These are phyloP conservation scores for Diaporthe destruens DNA, from an alignment of 2,329 filamentous ascomycete species.

Conservation along the genomic window DNA sequence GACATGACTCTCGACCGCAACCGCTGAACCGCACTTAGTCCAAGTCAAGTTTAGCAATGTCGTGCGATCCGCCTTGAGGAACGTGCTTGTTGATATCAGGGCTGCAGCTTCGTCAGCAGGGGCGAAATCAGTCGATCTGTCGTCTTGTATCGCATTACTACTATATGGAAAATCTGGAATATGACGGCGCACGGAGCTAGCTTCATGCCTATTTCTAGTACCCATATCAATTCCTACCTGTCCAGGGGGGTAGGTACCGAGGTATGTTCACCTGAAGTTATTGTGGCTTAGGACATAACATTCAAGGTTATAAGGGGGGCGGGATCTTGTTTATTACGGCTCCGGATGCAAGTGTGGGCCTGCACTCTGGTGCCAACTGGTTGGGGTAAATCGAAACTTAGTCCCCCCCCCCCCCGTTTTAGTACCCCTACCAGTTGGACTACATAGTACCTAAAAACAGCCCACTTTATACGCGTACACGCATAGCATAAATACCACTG, in stretches of 20 bases:
- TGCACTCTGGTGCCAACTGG: neutral
- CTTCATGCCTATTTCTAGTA: neutral
- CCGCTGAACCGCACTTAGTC: neutral
- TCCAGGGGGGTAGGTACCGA: no score
- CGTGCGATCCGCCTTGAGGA: neutral
- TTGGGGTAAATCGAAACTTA: no score
- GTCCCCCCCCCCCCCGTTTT: no score
- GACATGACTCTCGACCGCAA: neutral
- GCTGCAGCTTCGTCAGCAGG: neutral
- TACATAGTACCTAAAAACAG: no score
- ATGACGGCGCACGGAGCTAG: neutral
- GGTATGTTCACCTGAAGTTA: neutral
- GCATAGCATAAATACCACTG: no score
- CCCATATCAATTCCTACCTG: no score
- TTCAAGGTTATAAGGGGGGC: neutral
- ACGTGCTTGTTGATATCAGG: neutral
- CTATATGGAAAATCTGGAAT: neutral
- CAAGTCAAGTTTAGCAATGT: neutral
- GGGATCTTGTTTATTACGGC: neutral
- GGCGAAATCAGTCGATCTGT: neutral
- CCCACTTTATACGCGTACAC: no score
- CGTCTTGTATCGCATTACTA: neutral
- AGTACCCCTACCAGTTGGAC: no score
- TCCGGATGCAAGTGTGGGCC: neutral
- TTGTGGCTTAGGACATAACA: neutral